Conservation (phyloP, 2,329 filamentous ascomycete genomes). For the Epichloe gansuensis region DNA sequence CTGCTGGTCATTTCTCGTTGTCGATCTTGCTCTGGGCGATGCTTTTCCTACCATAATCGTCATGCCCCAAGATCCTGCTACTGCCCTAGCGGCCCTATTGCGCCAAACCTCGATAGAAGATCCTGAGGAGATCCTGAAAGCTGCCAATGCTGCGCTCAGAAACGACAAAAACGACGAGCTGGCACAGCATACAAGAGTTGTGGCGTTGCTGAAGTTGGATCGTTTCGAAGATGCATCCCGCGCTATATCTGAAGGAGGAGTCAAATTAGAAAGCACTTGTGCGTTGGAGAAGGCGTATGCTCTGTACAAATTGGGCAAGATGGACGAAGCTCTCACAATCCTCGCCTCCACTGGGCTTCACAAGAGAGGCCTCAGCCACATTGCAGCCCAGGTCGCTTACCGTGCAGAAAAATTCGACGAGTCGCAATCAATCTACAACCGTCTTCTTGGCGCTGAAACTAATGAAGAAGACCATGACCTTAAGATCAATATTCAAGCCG, state of each 20-base stretch:
- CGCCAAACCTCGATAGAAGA: conserved; percentile 48
- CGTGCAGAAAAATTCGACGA: conserved; percentile 61
- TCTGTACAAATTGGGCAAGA: conserved; percentile 66
- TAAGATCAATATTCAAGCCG: conserved; percentile 62
- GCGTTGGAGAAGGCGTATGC: conserved; percentile 65
- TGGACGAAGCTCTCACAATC: conserved; percentile 48
- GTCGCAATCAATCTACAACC: conserved; percentile 50
- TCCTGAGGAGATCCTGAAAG: conserved; percentile 60
- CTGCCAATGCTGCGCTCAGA: conserved; percentile 49
- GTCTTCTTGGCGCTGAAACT: conserved; percentile 35
- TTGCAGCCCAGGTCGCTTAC: conserved; percentile 59
- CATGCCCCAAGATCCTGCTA: conserved; percentile 35
- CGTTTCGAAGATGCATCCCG: conserved; percentile 67
- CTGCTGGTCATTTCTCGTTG: background rate
- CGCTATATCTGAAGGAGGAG: conserved; percentile 51
- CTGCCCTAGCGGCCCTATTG: conserved; percentile 41
- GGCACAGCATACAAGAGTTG: conserved; percentile 57
- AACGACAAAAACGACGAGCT: conserved; percentile 45
- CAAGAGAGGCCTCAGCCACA: conserved; percentile 33
- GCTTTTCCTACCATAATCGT: conserved; percentile 3
- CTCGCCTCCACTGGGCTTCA: conserved; percentile 22
- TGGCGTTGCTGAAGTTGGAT: conserved; percentile 71
- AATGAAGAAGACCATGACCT: conserved; percentile 61
- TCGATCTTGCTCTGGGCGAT: background rate
- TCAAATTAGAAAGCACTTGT: conserved; percentile 47